A percentile compares a stretch with the other conserved stretches of the same genome.
phyloP scores from a whole-genome alignment of 345 rosid genomes.

The Gossypium raimondii region DNA sequence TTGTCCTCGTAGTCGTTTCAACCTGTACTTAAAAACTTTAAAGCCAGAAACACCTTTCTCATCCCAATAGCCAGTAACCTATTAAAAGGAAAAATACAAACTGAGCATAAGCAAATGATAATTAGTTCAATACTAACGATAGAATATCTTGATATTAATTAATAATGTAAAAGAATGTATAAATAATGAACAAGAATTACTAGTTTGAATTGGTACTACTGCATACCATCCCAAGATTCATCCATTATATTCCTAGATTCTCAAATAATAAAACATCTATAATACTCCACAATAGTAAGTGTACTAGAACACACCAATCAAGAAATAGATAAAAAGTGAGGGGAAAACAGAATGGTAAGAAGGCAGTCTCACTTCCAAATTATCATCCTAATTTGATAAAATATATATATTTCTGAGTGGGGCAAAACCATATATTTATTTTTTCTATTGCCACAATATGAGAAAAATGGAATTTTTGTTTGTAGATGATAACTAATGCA shows the following conservation, averaged over 20 bases:
- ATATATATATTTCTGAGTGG: not conserved
- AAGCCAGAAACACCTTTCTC: constrained; percentile 25
- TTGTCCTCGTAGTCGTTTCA: constrained; percentile 21
- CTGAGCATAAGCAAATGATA: not conserved
- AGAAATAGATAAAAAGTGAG: not conserved
- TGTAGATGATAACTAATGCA: not conserved
- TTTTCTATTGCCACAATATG: not conserved
- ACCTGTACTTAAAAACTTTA: constrained; percentile 21
- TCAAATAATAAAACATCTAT: not conserved
- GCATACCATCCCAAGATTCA: not conserved
- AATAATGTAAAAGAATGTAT: not conserved
- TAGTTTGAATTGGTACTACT: not conserved
- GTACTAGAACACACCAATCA: not conserved
- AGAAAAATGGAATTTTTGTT: not conserved
- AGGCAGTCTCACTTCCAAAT: not conserved
- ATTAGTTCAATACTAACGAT: not conserved
- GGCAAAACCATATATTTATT: not conserved
- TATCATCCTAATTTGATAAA: not conserved
- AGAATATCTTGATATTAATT: not conserved
- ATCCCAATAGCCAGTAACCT: constrained; percentile 26
- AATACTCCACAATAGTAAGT: not conserved
- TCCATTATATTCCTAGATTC: not conserved
- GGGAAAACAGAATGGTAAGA: not conserved
- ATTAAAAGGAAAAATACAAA: not conserved
- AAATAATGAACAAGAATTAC: not conserved